Evolutionary conservation across 2,329 filamentous ascomycete genomes (phyloP).

Genomic region (Sporothrix luriei): DNA sequence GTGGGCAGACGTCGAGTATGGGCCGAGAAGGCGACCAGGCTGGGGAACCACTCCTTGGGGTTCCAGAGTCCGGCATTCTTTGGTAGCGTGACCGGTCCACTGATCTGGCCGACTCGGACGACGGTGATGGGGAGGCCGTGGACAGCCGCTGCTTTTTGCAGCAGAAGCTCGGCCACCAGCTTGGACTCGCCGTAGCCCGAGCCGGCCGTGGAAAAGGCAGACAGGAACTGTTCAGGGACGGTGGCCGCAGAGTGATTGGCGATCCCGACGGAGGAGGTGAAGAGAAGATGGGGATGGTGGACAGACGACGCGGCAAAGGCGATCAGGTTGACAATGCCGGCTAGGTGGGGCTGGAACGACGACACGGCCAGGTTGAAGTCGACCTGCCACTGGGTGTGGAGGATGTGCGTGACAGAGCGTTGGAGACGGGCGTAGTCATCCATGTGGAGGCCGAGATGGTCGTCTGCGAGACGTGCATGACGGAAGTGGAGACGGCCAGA

Average conservation of each 20-base stretch:
- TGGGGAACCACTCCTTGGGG: constrained; percentile 24
- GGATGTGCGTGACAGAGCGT: background rate
- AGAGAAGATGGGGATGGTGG: background rate
- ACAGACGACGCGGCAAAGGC: background rate
- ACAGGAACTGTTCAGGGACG: background rate
- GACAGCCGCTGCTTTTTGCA: background rate
- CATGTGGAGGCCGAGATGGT: background rate
- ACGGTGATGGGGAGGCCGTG: constrained; percentile 1
- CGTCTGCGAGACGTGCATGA: background rate
- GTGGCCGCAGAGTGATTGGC: background rate
- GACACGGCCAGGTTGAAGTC: constrained; percentile 22
- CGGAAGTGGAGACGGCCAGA: background rate
- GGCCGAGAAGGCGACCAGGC: constrained; percentile 4
- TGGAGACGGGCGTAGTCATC: background rate
- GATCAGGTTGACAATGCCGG: background rate
- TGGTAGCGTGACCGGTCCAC: background rate
- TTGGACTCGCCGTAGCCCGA: constrained; percentile 17
- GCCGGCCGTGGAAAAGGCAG: constrained; percentile 6
- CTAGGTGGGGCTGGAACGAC: constrained; percentile 20
- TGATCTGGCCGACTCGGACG: constrained; percentile 26
- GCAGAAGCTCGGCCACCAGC: constrained; percentile 22
- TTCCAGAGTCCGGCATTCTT: background rate
- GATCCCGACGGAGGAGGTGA: constrained; percentile 23
- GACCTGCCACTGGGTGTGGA: constrained; percentile 28
- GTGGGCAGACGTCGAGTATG: background rate